These are phyloP conservation scores for Maudiozyma humilis DNA, from an alignment of 1,139 yeast species.

Conservation along the genomic window DNA sequence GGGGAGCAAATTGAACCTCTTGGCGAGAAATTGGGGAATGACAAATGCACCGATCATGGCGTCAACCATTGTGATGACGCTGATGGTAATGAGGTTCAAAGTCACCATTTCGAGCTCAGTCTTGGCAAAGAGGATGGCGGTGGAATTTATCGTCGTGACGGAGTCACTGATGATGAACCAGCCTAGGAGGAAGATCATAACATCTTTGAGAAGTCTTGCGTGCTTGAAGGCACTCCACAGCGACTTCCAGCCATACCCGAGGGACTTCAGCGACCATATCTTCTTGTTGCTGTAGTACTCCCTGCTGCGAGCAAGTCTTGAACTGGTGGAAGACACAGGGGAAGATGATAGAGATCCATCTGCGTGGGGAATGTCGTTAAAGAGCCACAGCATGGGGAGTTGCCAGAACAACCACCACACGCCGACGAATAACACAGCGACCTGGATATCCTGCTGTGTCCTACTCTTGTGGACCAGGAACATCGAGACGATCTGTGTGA, in stretches of 20 bases:
- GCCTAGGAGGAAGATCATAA: slow-evolving; percentile 49
- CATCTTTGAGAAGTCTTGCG: slow-evolving; percentile 51
- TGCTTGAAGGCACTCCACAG: slow-evolving; percentile 44
- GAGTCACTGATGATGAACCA: slow-evolving; percentile 70
- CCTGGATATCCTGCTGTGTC: slow-evolving; percentile 41
- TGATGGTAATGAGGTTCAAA: slow-evolving; percentile 49
- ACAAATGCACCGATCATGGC: slow-evolving; percentile 56
- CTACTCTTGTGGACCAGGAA: slow-evolving; percentile 39
- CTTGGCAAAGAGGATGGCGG: slow-evolving; percentile 63
- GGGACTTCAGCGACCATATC: slow-evolving; percentile 21
- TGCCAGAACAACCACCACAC: slow-evolving; percentile 66
- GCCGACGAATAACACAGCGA: slow-evolving; percentile 53
- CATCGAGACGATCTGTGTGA: slow-evolving; percentile 53
- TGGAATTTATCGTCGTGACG: slow-evolving; percentile 62
- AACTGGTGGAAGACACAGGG: neutral
- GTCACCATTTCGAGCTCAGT: slow-evolving; percentile 59
- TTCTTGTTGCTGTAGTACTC: neutral
- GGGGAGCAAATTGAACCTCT: slow-evolving; percentile 36
- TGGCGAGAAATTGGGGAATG: slow-evolving; percentile 43
- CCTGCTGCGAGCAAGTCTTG: neutral
- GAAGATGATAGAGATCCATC: too few species aligned
- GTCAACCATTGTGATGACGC: slow-evolving; percentile 51
- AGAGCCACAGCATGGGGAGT: slow-evolving; percentile 42
- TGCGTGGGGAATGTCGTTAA: slow-evolving; percentile 30
- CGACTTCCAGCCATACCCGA: slow-evolving; percentile 53